These are phyloP conservation scores for Chamaecyparis obtusa DNA, from an alignment of 75 land plant genomes.

Conservation along the genomic window DNA sequence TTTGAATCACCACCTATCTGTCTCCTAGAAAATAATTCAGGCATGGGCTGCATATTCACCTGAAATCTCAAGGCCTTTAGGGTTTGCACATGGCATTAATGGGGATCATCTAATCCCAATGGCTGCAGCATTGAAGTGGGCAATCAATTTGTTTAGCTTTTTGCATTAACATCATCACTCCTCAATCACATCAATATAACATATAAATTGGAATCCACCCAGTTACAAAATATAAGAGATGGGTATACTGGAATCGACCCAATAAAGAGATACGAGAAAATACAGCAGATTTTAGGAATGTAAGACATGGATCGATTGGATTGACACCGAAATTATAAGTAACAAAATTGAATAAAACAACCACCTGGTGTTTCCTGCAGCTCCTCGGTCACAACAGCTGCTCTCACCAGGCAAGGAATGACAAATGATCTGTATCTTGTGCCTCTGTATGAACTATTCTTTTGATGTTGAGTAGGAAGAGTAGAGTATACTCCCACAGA, in stretches of 20 bases:
- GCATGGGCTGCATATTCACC: background rate
- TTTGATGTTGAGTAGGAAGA: background rate
- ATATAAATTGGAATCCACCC: background rate
- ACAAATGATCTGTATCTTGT: background rate
- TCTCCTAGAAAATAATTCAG: background rate
- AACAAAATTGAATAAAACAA: background rate
- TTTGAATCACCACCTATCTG: no score
- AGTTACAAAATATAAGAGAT: background rate
- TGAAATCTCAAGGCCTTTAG: background rate
- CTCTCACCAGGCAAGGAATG: background rate
- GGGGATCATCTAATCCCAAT: background rate
- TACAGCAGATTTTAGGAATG: background rate
- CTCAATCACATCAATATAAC: background rate
- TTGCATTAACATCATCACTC: background rate
- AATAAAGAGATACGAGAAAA: background rate
- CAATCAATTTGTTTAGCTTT: background rate
- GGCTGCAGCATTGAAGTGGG: background rate
- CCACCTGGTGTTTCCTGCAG: background rate
- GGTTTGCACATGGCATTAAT: background rate
- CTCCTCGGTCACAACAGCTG: background rate
- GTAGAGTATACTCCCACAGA: background rate
- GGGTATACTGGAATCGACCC: background rate
- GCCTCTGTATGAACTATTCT: background rate
- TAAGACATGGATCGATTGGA: background rate
- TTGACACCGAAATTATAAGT: background rate